Conservation (phyloP, 768 basidiomycete genomes). For the Mycena belliarum region DNA sequence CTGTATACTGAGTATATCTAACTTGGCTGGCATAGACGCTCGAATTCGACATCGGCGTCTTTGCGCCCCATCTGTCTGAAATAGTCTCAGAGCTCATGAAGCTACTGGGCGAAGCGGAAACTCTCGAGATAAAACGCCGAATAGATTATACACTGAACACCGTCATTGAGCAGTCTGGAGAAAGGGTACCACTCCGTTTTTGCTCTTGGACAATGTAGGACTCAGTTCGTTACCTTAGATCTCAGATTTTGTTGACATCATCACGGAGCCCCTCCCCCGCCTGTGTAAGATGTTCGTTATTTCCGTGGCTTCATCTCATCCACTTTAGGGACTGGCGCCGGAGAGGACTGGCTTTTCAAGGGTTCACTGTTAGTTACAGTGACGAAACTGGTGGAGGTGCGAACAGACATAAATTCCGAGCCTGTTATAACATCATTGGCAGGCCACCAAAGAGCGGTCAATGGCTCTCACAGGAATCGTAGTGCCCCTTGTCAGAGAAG, state of each 20-base stretch:
- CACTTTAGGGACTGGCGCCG: conserved; percentile 62
- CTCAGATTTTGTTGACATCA: conserved; percentile 58
- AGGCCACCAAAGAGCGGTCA: conserved; percentile 73
- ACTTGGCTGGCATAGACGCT: conserved; percentile 46
- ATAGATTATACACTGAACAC: conserved; percentile 70
- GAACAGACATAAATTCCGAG: neutral
- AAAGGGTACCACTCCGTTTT: conserved; percentile 30
- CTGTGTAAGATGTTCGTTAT: conserved; percentile 57
- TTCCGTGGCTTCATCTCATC: neutral
- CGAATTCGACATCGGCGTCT: conserved; percentile 60
- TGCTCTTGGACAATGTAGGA: neutral
- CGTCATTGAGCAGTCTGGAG: conserved; percentile 60
- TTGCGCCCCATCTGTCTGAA: conserved; percentile 67
- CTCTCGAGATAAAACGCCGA: conserved; percentile 74
- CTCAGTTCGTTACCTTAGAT: conserved; percentile 47
- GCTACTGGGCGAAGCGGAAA: conserved; percentile 72
- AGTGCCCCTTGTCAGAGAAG: conserved; percentile 64
- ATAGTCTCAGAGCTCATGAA: conserved; percentile 66
- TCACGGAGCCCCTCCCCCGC: conserved; percentile 64
- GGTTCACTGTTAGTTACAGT: conserved; percentile 68
- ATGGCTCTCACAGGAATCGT: conserved; percentile 54
- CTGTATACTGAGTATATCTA: conserved; percentile 7
- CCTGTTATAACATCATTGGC: neutral
- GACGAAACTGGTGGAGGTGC: conserved; percentile 68
- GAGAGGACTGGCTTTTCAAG: conserved; percentile 73